phyloP scores from a whole-genome alignment of 208 protist genomes.

The Naegleria lovaniensis region DNA sequence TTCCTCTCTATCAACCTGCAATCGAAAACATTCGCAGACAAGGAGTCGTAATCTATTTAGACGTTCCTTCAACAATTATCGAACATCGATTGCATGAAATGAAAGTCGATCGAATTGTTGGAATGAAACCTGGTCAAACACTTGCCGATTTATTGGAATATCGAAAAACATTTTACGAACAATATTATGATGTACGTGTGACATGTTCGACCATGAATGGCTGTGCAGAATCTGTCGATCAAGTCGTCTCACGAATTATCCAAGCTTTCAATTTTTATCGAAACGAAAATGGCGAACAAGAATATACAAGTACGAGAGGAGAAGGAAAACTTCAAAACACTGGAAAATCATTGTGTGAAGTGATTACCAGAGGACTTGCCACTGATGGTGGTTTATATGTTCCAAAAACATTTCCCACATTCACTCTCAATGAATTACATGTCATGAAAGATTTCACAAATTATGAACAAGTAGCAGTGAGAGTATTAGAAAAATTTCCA shows the following conservation, averaged over 20 bases:
- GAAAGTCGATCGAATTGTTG: slow-evolving; percentile 11
- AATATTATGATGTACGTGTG: slow-evolving; percentile 26
- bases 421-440: slow-evolving; percentile 54
- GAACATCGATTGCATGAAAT: not conserved
- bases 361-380: slow-evolving; percentile 64
- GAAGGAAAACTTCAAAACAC: not conserved
- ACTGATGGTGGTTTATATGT: slow-evolving; percentile 69
- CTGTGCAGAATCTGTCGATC: not conserved
- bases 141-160: not conserved
- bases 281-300: not conserved
- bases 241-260: not conserved
- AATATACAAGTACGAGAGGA: not conserved
- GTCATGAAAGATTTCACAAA: slow-evolving; percentile 51
- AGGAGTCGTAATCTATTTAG: not conserved
- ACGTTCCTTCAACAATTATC: not conserved
- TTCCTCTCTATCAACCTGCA: not conserved
- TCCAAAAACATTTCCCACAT: slow-evolving; percentile 44
- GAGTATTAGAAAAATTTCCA: slow-evolving; percentile 63
- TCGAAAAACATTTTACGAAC: not conserved
- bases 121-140: not conserved
- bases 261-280: slow-evolving; percentile 6
- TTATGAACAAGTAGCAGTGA: slow-evolving; percentile 61
- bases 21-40: not conserved
- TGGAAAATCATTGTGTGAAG: slow-evolving; percentile 51
- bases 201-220: not conserved